phyloP scores from a whole-genome alignment of 2,329 filamentous ascomycete genomes.

The Fusarium virguliforme region DNA sequence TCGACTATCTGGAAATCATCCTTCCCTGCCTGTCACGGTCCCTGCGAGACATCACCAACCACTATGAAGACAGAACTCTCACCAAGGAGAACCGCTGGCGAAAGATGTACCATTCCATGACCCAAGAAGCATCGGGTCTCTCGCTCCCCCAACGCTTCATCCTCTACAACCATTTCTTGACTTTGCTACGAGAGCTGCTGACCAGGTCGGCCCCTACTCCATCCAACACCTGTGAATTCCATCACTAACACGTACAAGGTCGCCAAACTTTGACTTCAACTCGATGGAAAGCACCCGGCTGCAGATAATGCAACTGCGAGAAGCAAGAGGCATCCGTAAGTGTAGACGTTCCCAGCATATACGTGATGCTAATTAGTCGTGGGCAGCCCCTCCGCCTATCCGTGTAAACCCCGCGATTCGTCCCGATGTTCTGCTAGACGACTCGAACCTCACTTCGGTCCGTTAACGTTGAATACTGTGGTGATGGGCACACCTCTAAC shows the following conservation, averaged over 20 bases:
- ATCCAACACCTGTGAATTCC: neutral
- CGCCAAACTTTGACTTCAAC: constrained; percentile 71
- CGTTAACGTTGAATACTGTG: constrained; percentile 9
- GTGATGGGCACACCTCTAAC: constrained; percentile 22
- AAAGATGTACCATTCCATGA: constrained; percentile 72
- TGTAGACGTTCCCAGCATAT: constrained; percentile 13
- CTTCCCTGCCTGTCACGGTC: constrained; percentile 70
- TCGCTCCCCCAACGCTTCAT: constrained; percentile 68
- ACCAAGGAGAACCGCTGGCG: constrained; percentile 69
- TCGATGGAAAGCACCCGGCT: constrained; percentile 65
- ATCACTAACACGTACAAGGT: constrained; percentile 49
- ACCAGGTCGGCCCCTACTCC: constrained; percentile 60
- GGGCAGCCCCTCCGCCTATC: constrained; percentile 56
- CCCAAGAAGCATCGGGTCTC: constrained; percentile 67
- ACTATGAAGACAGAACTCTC: constrained; percentile 67
- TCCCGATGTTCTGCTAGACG: constrained; percentile 54
- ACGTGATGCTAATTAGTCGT: constrained; percentile 35
- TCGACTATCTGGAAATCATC: constrained; percentile 71
- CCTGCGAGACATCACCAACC: constrained; percentile 67
- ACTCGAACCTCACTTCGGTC: constrained; percentile 41
- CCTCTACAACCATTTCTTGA: constrained; percentile 71
- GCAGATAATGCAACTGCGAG: constrained; percentile 67
- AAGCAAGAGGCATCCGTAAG: constrained; percentile 69
- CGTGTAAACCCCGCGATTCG: constrained; percentile 56
- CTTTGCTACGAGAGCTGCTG: constrained; percentile 66